Evolutionary conservation across 768 basidiomycete genomes (phyloP), one percentile per base, ranked within the genome.

Genomic region (Xerocomellus intermedius): DNA sequence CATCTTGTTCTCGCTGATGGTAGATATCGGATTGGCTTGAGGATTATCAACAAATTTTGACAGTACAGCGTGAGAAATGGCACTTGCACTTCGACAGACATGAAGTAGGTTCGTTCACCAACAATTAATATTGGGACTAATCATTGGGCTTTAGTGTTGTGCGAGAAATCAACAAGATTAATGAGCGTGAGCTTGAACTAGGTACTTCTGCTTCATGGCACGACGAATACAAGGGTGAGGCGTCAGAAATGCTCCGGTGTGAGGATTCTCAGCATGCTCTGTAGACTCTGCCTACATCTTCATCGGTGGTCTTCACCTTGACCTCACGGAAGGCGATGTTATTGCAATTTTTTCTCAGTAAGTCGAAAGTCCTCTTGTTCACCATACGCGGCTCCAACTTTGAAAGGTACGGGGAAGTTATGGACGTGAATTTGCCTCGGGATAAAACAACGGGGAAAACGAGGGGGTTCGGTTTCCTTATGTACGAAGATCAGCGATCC

Each of bases 401-500:
- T 41, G 32, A 30, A 61, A 98, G 95, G 73, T 98, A 91, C 74
- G 96, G 96, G n/a, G 96, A 98, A 66, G 82, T 98, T 33, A 87
- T 94, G 77, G 94, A 99, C 65, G 77, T 98, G 55, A 94, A 98
- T 69, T 80, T 99, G 73, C 95, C 97, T 28, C 82, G 95, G 46
- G 94, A 97, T 75, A 95, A 94, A 68, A 80, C 87, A 51, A 96
- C 96, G 0, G 93, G 94, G 24, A 95, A 96, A 67, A 79, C 87
- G 0, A 85, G 76, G 65, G 97, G 97, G 2, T 99, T 98, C 69
- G 95, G 84, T 9, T 99, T 98, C 76, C 78, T 98, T 59, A 98
- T 98, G 97, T 99, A 98, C 72, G 94, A 96, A 73, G 94, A 99
- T 72, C 97, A 99, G 74, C 83, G 93, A 45, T 96, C 93, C 56